Evolutionary conservation across 805 yeast species (phyloP), one percentile per base, ranked within the genome.

Genomic region (Candida corydali): DNA sequence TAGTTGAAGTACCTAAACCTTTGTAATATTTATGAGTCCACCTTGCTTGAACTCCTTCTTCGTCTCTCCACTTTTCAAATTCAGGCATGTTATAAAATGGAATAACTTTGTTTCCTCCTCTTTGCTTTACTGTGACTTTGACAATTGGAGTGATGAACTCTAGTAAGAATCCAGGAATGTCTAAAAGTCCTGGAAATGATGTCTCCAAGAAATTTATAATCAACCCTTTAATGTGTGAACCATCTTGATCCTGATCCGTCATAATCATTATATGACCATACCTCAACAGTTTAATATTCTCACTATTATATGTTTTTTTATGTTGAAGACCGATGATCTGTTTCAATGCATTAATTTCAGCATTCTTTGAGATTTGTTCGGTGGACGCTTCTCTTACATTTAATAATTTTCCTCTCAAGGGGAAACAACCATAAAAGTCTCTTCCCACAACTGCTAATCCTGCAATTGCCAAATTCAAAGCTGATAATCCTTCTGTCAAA

Each of bases 161-260:
- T 29, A 87, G 73, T 47, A 93, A 68, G 52, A 93, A 93, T 0
- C 95, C 97, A 1, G 97, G 96, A 34, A 91, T 75, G 40, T 82
- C 84, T 20, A 93, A 67, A 46, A 93, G 65, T 2, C 98, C 98
- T 1, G 98, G 98, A 66, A 93, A 93, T 22, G 95, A 83, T 4
- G 91, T 76, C 59, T 91, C 98, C 41, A 93, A 65, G 53, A 93
- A 93, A 58, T 93, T 93, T 52, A 93, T 93, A 40, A 93, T 76
- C 47, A 93, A 73, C 46, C 98, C 98, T 57, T 93, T 93, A 58
- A 93, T 93, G 68, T 93, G 98, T 12, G 95, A 84, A 43, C 98
- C 98, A 73, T 93, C 98, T 50, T 89, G 95, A 86, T 93, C 98
- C 65, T 93, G 98, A 83, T 93, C 98, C 5, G 98, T 88, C 98